Evolutionary conservation across 345 rosid species (phyloP).

Genomic region (Pugionium cornutum): DNA sequence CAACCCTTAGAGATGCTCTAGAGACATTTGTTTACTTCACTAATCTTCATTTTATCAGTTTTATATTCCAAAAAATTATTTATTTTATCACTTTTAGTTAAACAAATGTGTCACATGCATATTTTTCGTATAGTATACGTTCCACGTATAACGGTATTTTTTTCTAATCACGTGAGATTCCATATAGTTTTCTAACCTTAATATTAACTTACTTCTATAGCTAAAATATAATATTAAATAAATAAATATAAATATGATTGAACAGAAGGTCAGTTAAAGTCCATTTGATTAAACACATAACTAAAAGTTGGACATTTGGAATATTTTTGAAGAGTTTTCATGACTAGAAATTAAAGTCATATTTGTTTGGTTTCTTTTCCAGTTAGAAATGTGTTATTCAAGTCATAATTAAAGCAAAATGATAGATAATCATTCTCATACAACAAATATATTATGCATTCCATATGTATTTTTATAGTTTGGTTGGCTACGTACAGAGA

Average conservation of each 20-base stretch:
- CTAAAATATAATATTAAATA: conserved; percentile 14
- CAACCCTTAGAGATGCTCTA: conserved; percentile 29
- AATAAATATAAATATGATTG: background rate
- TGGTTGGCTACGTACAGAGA: no score
- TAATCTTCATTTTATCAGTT: conserved; percentile 22
- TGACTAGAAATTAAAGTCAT: no score
- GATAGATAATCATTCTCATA: no score
- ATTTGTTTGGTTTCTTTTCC: no score
- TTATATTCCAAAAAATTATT: background rate
- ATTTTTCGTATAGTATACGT: conserved; percentile 33
- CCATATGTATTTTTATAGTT: no score
- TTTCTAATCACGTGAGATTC: conserved; percentile 27
- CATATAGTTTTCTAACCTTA: no score
- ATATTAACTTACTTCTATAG: no score
- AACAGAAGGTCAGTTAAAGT: conserved; percentile 4
- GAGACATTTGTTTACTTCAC: conserved; percentile 35
- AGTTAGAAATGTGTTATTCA: no score
- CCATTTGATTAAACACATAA: conserved; percentile 26
- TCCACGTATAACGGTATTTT: conserved; percentile 23
- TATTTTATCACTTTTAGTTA: conserved; percentile 7
- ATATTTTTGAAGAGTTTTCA: no score
- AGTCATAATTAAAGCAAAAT: no score
- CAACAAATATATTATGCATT: no score
- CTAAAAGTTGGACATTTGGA: conserved; percentile 21
- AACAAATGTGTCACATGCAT: conserved; percentile 37